Evolutionary conservation across 306 rosid species (phyloP).

Genomic region (Trifolium fragiferum): DNA sequence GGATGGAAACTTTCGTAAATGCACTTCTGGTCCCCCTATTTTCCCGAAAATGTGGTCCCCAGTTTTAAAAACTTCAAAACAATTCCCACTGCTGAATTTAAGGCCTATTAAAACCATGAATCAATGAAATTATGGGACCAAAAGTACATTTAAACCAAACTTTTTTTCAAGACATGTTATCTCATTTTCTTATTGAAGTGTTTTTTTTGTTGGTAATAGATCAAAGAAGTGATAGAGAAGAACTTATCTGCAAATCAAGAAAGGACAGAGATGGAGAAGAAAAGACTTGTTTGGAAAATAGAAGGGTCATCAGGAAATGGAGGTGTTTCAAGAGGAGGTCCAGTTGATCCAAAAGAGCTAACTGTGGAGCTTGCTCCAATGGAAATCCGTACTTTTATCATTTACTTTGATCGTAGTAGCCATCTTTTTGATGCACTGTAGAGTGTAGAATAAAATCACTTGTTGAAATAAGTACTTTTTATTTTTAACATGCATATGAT

Average conservation of each 20-base stretch:
- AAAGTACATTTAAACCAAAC: not conserved
- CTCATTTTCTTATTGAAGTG: slow-evolving; percentile 22
- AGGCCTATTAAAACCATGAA: not conserved
- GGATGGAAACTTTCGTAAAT: not conserved
- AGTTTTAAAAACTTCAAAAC: no score
- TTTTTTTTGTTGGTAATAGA: slow-evolving; percentile 51
- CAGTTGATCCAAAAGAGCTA: slow-evolving; percentile 68
- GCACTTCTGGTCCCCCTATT: not conserved
- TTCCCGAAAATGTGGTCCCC: not conserved
- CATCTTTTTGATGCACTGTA: slow-evolving; percentile 45
- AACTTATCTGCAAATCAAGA: slow-evolving; percentile 87
- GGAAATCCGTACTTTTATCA: slow-evolving; percentile 85
- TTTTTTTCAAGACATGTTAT: not conserved
- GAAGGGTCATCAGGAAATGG: slow-evolving; percentile 52
- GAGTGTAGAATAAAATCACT: slow-evolving; percentile 33
- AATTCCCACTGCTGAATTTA: not conserved
- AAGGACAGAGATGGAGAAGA: slow-evolving; percentile 83
- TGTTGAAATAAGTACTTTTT: slow-evolving; percentile 30
- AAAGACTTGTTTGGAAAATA: slow-evolving; percentile 78
- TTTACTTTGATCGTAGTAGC: slow-evolving; percentile 45
- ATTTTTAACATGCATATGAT: slow-evolving; percentile 23
- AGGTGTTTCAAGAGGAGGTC: slow-evolving; percentile 68
- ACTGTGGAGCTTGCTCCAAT: slow-evolving; percentile 84
- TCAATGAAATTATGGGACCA: not conserved
- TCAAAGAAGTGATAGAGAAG: slow-evolving; percentile 70